phyloP scores from a whole-genome alignment of 2,329 filamentous ascomycete genomes.

The Fusarium sp. region DNA sequence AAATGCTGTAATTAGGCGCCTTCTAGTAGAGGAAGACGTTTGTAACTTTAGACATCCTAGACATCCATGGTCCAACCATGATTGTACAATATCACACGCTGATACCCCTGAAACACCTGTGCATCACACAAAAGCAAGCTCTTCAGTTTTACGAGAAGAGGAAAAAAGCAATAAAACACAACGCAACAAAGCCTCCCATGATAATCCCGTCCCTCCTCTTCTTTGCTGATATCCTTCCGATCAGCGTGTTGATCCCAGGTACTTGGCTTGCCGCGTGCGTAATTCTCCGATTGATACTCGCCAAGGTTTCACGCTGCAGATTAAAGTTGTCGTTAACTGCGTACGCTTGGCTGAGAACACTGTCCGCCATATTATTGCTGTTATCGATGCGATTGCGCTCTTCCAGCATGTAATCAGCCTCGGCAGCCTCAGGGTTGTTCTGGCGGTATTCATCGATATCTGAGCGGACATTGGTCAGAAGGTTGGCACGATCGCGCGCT shows the following conservation, averaged over 20 bases:
- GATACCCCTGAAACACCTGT: constrained; percentile 53
- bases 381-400: constrained; percentile 88
- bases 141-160: constrained; percentile 68
- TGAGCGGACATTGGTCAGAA: constrained; percentile 87
- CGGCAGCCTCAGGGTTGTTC: constrained; percentile 80
- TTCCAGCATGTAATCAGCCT: constrained; percentile 97
- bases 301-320: constrained; percentile 85
- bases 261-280: constrained; percentile 89
- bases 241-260: constrained; percentile 90
- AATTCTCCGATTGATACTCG: constrained; percentile 90
- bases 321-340: constrained; percentile 93
- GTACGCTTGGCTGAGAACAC: constrained; percentile 93
- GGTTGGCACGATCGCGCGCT: constrained; percentile 85
- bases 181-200: constrained; percentile 87
- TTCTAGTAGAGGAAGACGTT: constrained; percentile 23
- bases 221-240: constrained; percentile 91
- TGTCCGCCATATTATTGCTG: constrained; percentile 88
- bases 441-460: constrained; percentile 92
- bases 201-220: constrained; percentile 96
- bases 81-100: constrained; percentile 49
- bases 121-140: constrained; percentile 23
- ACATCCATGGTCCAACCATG: constrained; percentile 39
- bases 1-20: constrained; percentile 38
- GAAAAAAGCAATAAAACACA: constrained; percentile 88
- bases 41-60: constrained; percentile 39